A percentile compares a stretch with the other conserved stretches of the same genome.
phyloP scores from a whole-genome alignment of 129 eudicot genomes.

The Ambrosia artemisiifolia region DNA sequence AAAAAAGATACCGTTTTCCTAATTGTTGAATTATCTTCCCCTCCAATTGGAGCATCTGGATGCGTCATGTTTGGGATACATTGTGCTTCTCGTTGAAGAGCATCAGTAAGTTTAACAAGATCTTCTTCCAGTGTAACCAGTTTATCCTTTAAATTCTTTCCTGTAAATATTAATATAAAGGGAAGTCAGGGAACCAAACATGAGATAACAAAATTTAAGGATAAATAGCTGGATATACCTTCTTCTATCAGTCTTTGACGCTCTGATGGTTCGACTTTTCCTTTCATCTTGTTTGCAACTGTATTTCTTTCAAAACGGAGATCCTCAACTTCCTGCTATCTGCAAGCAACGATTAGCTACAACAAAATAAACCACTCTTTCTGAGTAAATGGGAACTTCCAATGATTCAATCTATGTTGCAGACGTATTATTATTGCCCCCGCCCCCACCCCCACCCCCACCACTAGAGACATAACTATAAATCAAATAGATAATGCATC shows the following conservation, averaged over 20 bases:
- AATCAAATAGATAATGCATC: not conserved
- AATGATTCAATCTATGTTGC: not conserved
- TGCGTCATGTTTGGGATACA: constrained; percentile 92
- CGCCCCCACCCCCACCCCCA: not conserved
- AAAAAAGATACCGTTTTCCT: constrained; percentile 54
- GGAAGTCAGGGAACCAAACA: not conserved
- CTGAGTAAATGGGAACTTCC: constrained; percentile 10
- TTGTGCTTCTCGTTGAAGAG: constrained; percentile 87
- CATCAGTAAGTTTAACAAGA: constrained; percentile 70
- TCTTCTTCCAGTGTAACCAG: constrained; percentile 78
- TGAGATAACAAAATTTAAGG: not conserved
- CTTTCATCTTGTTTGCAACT: constrained; percentile 98
- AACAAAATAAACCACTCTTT: constrained; percentile 34
- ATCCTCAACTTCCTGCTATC: constrained; percentile 98
- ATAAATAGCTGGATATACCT: constrained; percentile 40
- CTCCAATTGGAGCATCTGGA: constrained; percentile 93
- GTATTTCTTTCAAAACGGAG: constrained; percentile 88
- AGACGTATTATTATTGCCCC: not conserved
- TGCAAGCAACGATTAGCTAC: constrained; percentile 77
- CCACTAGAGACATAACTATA: not conserved
- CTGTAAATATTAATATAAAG: constrained; percentile 33
- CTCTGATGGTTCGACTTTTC: constrained; percentile 76
- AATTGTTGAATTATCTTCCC: constrained; percentile 68
- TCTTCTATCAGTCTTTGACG: constrained; percentile 89
- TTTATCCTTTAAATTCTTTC: constrained; percentile 76